Evolutionary conservation across 768 basidiomycete genomes (phyloP).

Genomic region (Boletus rufocinnamomeus): DNA sequence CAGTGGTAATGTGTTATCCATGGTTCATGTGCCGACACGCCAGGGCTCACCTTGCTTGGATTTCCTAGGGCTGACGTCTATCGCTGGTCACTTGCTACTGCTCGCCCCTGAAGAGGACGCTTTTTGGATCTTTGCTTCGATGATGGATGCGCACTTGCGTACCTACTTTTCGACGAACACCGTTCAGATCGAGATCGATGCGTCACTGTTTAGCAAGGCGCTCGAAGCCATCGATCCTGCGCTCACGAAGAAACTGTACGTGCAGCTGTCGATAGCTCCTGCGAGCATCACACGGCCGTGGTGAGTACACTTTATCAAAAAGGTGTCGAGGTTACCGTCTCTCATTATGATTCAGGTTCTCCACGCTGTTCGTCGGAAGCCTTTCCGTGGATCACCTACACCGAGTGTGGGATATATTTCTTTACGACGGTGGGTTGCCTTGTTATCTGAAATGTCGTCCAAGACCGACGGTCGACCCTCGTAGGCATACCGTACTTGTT

Average conservation of each 20-base stretch:
- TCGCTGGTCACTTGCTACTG: slow-evolving; percentile 70
- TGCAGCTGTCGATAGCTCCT: slow-evolving; percentile 62
- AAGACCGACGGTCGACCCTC: slow-evolving; percentile 2
- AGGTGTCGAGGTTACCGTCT: neutral
- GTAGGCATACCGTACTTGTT: slow-evolving; percentile 74
- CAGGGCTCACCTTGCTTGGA: neutral
- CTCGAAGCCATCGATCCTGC: slow-evolving; percentile 62
- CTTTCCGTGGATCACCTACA: slow-evolving; percentile 67
- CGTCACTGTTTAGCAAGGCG: slow-evolving; percentile 66
- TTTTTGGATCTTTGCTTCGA: slow-evolving; percentile 86
- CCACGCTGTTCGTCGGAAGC: slow-evolving; percentile 65
- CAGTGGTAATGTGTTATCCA: slow-evolving; percentile 45
- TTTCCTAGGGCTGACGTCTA: slow-evolving; percentile 59
- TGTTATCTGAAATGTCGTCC: neutral
- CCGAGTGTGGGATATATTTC: slow-evolving; percentile 81
- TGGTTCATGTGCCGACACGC: neutral
- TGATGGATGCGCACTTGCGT: slow-evolving; percentile 85
- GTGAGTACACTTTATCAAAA: slow-evolving; percentile 36
- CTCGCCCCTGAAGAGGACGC: slow-evolving; percentile 86
- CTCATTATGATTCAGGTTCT: slow-evolving; percentile 53
- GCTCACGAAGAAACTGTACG: slow-evolving; percentile 67
- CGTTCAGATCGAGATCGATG: slow-evolving; percentile 75
- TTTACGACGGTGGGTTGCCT: slow-evolving; percentile 67
- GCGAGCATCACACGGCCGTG: slow-evolving; percentile 61
- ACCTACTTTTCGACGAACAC: slow-evolving; percentile 66